Conservation (phyloP, 2,329 filamentous ascomycete species). For the Hirsutella thompsonii region DNA sequence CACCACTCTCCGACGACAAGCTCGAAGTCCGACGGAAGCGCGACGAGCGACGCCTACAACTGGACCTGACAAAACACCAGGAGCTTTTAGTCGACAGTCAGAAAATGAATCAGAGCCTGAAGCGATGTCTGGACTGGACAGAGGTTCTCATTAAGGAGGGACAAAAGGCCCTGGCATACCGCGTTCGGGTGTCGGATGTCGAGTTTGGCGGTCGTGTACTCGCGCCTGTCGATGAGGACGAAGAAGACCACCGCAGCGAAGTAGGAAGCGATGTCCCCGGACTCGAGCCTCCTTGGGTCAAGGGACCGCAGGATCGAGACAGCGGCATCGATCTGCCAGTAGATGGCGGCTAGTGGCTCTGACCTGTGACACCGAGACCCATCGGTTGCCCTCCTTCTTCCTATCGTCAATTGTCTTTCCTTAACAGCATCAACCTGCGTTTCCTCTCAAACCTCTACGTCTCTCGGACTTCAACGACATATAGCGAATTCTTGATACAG, state of each 20-base stretch:
- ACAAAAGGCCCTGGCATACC: constrained; percentile 74
- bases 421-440: background rate
- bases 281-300: constrained; percentile 18
- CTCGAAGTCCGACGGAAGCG: constrained; percentile 39
- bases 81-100: constrained; percentile 82
- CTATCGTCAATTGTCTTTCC: constrained; percentile 1
- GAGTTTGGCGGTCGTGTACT: constrained; percentile 72
- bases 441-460: background rate
- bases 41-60: constrained; percentile 72
- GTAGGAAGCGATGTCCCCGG: constrained; percentile 11
- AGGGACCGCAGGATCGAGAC: constrained; percentile 34
- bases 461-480: background rate
- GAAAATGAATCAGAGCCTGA: constrained; percentile 90
- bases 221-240: constrained; percentile 52
- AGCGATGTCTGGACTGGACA: constrained; percentile 77
- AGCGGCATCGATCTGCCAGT: constrained; percentile 36
- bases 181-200: constrained; percentile 66
- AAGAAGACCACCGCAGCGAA: constrained; percentile 40
- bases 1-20: constrained; percentile 26
- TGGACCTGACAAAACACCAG: constrained; percentile 80
- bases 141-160: constrained; percentile 85
- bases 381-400: constrained; percentile 3
- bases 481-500: no score
- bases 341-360: constrained; percentile 20
- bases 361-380: no score